Conservation (phyloP, 257 asterid species). For the Fraxinus anomala region DNA sequence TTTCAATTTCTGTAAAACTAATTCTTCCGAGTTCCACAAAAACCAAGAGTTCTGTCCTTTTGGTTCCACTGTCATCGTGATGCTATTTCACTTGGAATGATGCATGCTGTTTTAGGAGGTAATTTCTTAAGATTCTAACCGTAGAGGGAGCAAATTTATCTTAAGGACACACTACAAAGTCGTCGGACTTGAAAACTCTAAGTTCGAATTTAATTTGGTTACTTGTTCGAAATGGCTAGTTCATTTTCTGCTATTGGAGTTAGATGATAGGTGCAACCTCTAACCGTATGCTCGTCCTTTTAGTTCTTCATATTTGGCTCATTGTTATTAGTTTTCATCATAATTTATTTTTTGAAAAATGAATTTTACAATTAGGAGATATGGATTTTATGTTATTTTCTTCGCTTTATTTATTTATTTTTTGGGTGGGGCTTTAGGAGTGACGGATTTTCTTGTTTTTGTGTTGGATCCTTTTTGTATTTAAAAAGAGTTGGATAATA, state of each 20-base stretch:
- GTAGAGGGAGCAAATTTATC: neutral
- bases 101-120: neutral
- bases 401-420: too few relatives aligned
- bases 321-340: neutral
- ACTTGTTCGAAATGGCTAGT: neutral
- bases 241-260: neutral
- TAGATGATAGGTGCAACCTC: neutral
- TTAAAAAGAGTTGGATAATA: neutral
- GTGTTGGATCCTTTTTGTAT: too few relatives aligned
- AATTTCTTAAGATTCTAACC: neutral
- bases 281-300: neutral
- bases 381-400: neutral
- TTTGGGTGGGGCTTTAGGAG: neutral
- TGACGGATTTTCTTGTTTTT: neutral
- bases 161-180: neutral
- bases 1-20: too few relatives aligned
- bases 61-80: too few relatives aligned
- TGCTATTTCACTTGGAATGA: too few relatives aligned
- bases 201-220: neutral
- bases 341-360: too few relatives aligned
- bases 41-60: too few relatives aligned
- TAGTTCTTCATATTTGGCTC: neutral
- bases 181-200: neutral
- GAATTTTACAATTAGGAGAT: neutral
- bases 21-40: too few relatives aligned